A percentile compares a stretch with the other conserved stretches of the same genome.
Evolutionary conservation across 805 yeast species (phyloP).

Genomic region (Cyberlindnera mycetangii): DNA sequence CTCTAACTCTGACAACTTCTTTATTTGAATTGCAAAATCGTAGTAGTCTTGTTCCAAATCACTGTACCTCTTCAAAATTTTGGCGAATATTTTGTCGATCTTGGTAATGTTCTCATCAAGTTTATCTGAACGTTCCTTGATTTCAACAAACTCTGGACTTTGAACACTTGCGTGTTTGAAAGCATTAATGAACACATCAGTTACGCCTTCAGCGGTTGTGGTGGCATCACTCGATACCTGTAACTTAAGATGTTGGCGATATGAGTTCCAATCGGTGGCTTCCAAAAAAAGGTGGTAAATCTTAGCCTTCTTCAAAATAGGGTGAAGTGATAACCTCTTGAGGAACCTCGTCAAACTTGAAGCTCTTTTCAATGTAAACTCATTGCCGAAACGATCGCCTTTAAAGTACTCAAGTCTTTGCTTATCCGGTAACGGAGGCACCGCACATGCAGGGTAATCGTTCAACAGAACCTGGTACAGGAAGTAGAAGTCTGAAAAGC

Average conservation of each 20-base stretch:
- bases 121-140: constrained; percentile 77
- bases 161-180: constrained; percentile 70
- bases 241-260: constrained; percentile 52
- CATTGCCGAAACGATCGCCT: constrained; percentile 86
- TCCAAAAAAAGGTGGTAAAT: constrained; percentile 70
- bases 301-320: constrained; percentile 63
- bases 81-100: constrained; percentile 74
- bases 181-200: constrained; percentile 93
- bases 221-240: constrained; percentile 17
- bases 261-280: constrained; percentile 70
- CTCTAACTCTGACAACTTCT: constrained; percentile 61
- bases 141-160: constrained; percentile 76
- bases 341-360: constrained; percentile 77
- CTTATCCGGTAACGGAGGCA: constrained; percentile 94
- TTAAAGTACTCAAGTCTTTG: constrained; percentile 87
- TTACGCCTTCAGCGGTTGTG: constrained; percentile 58
- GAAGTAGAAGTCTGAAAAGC: constrained; percentile 85
- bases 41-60: constrained; percentile 72
- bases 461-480: constrained; percentile 69
- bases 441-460: constrained; percentile 80
- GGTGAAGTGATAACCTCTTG: constrained; percentile 71
- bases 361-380: constrained; percentile 81
- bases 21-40: constrained; percentile 66
- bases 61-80: constrained; percentile 67
- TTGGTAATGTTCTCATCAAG: constrained; percentile 78